Evolutionary conservation across 177 flowering plant genomes (phyloP).

Genomic region (Vitis hybrid): DNA sequence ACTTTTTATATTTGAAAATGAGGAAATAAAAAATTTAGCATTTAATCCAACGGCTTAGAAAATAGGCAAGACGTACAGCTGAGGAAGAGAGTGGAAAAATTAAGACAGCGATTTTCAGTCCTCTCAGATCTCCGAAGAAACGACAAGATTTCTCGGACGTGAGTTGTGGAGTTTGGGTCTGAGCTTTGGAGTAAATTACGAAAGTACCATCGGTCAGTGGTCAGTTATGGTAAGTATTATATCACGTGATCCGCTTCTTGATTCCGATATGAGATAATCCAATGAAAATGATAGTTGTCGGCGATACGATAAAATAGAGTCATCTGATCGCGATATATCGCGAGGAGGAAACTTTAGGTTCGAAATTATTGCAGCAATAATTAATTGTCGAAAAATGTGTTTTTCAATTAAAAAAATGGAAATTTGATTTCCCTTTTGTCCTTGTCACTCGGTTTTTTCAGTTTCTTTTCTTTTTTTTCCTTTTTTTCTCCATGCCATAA

Average conservation of each 20-base stretch:
- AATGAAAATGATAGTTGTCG: not conserved
- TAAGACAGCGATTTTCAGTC: slow-evolving; percentile 12
- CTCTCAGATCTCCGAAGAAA: slow-evolving; percentile 30
- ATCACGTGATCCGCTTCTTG: slow-evolving; percentile 28
- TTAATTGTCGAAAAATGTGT: too few relatives aligned
- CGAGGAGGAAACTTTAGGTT: not conserved
- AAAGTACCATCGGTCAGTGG: slow-evolving; percentile 13
- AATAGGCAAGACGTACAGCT: not conserved
- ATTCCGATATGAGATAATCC: slow-evolving; percentile 12
- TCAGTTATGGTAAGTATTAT: slow-evolving; percentile 15
- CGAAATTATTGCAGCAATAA: too few relatives aligned
- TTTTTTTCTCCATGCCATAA: too few relatives aligned
- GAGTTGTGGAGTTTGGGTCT: not conserved
- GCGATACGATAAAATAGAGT: not conserved
- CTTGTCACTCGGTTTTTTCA: too few relatives aligned
- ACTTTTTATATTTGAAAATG: too few relatives aligned
- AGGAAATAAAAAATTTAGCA: not conserved
- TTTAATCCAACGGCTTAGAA: slow-evolving; percentile 10
- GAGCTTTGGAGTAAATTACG: slow-evolving; percentile 13
- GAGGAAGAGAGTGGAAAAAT: not conserved
- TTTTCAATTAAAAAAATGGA: too few relatives aligned
- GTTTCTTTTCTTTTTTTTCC: too few relatives aligned
- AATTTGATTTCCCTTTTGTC: too few relatives aligned
- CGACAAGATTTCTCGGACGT: slow-evolving; percentile 24
- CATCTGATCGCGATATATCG: not conserved